Percentiles rank a stretch among this genome's conserved stretches.
These are phyloP conservation scores for Rhodotorula sp. DNA, from an alignment of 1,284 basidiomycete genomes.

Conservation along the genomic window DNA sequence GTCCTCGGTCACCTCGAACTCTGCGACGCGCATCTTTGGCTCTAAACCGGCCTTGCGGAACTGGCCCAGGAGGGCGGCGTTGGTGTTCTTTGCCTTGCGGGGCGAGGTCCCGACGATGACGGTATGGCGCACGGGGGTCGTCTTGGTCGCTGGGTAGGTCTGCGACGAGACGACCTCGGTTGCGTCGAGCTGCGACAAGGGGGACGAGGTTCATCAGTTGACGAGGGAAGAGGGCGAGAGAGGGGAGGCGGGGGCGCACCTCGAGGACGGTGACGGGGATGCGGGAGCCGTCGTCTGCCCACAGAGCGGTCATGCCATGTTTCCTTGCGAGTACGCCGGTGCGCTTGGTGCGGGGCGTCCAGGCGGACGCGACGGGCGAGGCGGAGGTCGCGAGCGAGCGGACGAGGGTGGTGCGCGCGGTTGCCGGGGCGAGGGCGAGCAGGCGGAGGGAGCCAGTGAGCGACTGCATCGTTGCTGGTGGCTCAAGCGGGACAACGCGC, in stretches of 20 bases:
- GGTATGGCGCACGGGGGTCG: slow-evolving; percentile 53
- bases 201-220: not conserved
- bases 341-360: slow-evolving; percentile 83
- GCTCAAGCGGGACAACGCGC: not conserved
- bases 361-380: slow-evolving; percentile 49
- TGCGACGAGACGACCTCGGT: slow-evolving; percentile 53
- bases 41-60: slow-evolving; percentile 77
- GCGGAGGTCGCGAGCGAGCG: slow-evolving; percentile 23
- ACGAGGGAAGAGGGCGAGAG: not conserved
- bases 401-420: slow-evolving; percentile 7
- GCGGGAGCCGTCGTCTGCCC: slow-evolving; percentile 83
- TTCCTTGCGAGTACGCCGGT: slow-evolving; percentile 95
- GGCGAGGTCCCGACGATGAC: slow-evolving; percentile 52
- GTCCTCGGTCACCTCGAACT: slow-evolving; percentile 86
- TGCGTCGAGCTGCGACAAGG: slow-evolving; percentile 54
- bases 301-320: slow-evolving; percentile 92
- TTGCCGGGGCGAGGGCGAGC: not conserved
- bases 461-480: slow-evolving; percentile 16
- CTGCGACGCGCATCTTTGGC: slow-evolving; percentile 84
- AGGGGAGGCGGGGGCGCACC: slow-evolving; percentile 57
- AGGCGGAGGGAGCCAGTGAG: slow-evolving; percentile 1
- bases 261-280: slow-evolving; percentile 93
- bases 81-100: slow-evolving; percentile 57
- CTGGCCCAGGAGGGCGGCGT: slow-evolving; percentile 78
- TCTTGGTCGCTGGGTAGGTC: slow-evolving; percentile 46